These are phyloP conservation scores for Populus tremula DNA, from an alignment of 345 rosid species.

Conservation along the genomic window DNA sequence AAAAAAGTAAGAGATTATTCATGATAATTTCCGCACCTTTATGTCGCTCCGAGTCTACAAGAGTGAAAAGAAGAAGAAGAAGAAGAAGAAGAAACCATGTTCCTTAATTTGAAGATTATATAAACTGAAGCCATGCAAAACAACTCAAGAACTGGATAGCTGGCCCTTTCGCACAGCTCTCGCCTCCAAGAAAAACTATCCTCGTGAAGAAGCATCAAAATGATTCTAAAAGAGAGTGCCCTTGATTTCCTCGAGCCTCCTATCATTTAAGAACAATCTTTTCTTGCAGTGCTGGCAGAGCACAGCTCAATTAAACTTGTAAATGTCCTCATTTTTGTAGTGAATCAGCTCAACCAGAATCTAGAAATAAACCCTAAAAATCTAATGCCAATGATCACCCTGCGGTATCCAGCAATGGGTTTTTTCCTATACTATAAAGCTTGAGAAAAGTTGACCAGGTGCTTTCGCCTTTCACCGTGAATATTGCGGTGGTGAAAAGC, in stretches of 20 bases:
- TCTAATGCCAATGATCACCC: background rate
- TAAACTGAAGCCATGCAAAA: background rate
- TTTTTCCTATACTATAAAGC: background rate
- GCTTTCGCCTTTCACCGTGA: background rate
- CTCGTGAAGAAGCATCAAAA: background rate
- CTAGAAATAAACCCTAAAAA: background rate
- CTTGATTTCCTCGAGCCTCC: background rate
- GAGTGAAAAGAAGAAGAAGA: too few species aligned
- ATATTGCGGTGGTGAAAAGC: background rate
- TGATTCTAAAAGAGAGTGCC: background rate
- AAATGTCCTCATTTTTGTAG: background rate
- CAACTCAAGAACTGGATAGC: background rate
- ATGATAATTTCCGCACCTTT: too few species aligned
- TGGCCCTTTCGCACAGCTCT: background rate
- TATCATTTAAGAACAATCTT: background rate
- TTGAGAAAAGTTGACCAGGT: too few species aligned
- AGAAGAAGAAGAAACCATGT: too few species aligned
- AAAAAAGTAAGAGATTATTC: too few species aligned
- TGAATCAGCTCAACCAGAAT: background rate
- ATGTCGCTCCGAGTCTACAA: too few species aligned
- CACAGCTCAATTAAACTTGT: background rate
- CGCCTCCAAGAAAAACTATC: background rate
- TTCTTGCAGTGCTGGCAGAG: background rate
- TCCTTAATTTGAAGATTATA: too few species aligned
- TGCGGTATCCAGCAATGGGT: background rate